Conservation (phyloP, 768 basidiomycete species). For the Leccinum rimulosum region DNA sequence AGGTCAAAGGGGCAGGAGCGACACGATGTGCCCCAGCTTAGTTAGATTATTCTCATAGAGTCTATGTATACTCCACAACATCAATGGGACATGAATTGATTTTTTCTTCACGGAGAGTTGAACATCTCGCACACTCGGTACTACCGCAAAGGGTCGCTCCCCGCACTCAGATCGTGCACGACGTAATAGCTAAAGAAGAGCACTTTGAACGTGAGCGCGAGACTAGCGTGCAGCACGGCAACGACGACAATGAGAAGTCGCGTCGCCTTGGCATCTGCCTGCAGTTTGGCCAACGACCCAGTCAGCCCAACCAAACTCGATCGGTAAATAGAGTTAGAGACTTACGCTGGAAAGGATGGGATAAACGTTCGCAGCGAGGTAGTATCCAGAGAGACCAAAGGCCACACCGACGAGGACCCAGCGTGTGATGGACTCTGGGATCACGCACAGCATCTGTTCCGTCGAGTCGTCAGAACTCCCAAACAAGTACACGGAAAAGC, state of each 20-base stretch:
- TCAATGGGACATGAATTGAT: too few relatives aligned
- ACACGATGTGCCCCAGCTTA: too few relatives aligned
- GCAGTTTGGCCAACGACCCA: background rate
- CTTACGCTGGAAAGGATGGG: constrained; percentile 83
- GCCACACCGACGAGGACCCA: constrained; percentile 77
- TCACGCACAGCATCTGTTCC: constrained; percentile 74
- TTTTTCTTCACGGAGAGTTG: background rate
- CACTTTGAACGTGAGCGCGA: constrained; percentile 82
- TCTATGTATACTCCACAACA: too few relatives aligned
- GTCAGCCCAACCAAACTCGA: background rate
- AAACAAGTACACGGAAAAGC: background rate
- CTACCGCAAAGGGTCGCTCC: constrained; percentile 22
- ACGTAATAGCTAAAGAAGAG: constrained; percentile 65
- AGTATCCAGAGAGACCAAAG: constrained; percentile 82
- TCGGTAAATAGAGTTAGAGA: constrained; percentile 7
- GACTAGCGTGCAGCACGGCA: constrained; percentile 67
- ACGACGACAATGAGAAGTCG: constrained; percentile 80
- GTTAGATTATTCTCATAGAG: too few relatives aligned
- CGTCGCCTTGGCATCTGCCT: constrained; percentile 87
- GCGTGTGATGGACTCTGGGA: constrained; percentile 77
- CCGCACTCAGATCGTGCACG: constrained; percentile 36
- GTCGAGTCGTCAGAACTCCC: background rate
- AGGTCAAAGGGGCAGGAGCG: too few relatives aligned
- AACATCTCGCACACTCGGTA: background rate
- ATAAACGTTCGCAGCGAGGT: constrained; percentile 81